Evolutionary conservation across 495 filamentous ascomycete genomes (phyloP).

Genomic region (Lasiosphaeria miniovina): DNA sequence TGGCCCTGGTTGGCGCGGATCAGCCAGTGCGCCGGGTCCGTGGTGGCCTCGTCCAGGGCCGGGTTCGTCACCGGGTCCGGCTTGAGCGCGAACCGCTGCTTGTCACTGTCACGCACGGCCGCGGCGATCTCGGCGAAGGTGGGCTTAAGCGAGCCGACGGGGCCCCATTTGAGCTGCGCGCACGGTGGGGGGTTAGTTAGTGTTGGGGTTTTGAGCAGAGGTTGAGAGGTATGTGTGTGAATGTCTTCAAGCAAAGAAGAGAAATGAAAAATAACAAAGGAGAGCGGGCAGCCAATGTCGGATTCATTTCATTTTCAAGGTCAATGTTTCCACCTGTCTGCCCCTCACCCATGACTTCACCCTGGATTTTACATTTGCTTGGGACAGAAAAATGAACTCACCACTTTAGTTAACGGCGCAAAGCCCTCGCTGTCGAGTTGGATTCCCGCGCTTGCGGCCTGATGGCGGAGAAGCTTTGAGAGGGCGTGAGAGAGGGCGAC

Average conservation of each 20-base stretch:
- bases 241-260: no score
- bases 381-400: constrained; percentile 45
- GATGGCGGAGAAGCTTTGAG: constrained; percentile 76
- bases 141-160: constrained; percentile 63
- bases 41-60: constrained; percentile 31
- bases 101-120: constrained; percentile 76
- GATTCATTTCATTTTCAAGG: neutral
- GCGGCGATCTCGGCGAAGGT: constrained; percentile 69
- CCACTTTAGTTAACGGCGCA: constrained; percentile 72
- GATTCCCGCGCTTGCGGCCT: constrained; percentile 74
- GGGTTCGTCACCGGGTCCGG: constrained; percentile 35
- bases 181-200: constrained; percentile 3
- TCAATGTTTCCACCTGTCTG: no score
- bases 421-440: constrained; percentile 75
- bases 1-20: constrained; percentile 97
- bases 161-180: constrained; percentile 63
- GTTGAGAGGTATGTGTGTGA: neutral
- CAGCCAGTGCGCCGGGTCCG: constrained; percentile 64
- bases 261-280: no score
- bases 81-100: constrained; percentile 78
- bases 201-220: neutral
- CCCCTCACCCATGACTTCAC: neutral
- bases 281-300: no score
- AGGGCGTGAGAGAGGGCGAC: constrained; percentile 77
- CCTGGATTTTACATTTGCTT: no score